Evolutionary conservation across 1,284 basidiomycete species (phyloP).

Genomic region (Sporisorium graminicola): DNA sequence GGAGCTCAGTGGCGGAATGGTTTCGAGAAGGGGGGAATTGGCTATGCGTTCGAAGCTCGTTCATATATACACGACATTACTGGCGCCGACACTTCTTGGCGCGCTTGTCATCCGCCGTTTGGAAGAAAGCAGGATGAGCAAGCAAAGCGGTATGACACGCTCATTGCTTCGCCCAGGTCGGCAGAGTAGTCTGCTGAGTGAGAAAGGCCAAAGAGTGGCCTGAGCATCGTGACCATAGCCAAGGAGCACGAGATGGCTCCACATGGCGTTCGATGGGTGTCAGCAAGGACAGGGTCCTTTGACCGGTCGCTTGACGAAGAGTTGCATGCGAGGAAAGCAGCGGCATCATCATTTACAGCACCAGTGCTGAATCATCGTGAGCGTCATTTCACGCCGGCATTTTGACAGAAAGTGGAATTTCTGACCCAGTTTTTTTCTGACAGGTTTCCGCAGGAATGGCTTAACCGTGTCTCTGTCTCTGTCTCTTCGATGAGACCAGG

Average conservation of each 20-base stretch:
- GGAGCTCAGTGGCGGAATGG: neutral
- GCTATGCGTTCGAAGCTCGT: neutral
- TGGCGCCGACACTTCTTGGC: too few species aligned
- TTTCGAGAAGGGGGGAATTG: neutral
- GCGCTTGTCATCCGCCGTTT: conserved; percentile 6
- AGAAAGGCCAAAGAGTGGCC: neutral
- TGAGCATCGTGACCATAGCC: conserved; percentile 6
- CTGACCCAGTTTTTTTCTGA: neutral
- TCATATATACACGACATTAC: conserved; percentile 11
- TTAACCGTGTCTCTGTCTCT: too few species aligned
- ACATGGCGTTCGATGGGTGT: conserved; percentile 8
- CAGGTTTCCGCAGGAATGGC: neutral
- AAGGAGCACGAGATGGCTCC: conserved; percentile 6
- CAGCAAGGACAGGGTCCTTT: neutral
- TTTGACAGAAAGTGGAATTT: neutral
- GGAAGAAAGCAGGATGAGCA: neutral
- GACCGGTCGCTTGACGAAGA: conserved; percentile 2
- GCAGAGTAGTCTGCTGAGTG: conserved; percentile 6
- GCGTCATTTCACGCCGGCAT: conserved; percentile 7
- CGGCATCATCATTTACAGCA: neutral
- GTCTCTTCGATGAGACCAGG: too few species aligned
- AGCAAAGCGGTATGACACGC: conserved; percentile 5
- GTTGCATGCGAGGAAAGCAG: neutral
- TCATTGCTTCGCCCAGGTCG: neutral
- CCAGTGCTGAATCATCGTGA: conserved; percentile 22